Base-by-base conservation (phyloP, 2,329 filamentous ascomycete species). In the Cadophora gregata region DNA sequence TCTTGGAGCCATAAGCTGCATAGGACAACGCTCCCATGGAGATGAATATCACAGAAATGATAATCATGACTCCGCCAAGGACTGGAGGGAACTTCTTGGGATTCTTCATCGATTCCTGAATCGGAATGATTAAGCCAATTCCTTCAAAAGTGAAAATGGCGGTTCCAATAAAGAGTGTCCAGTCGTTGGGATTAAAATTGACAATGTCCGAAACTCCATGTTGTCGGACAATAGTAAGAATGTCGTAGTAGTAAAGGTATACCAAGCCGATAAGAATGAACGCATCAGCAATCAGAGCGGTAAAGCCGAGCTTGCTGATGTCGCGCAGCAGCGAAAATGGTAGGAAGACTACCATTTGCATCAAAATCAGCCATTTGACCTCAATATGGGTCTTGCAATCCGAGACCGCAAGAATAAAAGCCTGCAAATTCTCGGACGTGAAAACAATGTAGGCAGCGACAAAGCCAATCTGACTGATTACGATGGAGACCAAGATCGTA, bases 81-180 rank as follows among this genome's bases (percentile, higher is more conserved):
- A 99, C 95, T 67, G 87, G 86, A 56, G 96, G 93, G 79, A 99
- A 99, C 78, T 97, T 95, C 71, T 89, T 84, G 0, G 95, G 96
- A 50, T 94, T 85, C 77, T 90, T 92, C 96, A 99, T 99, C 25
- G 94, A 96, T 75, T 96, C 94, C 79, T 99, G 96, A 67, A 99
- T 97, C 0, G 96, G 96, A 69, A 99, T 97, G 79, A 99, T 96
- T 59, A 99, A 87, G 14, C 96, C 96, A 68, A 99, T 96, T 31
- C 96, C 96, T 78, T 99, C 96, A 76, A 98, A 99, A 0, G 96
- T 98, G 81, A 99, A 99, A 77, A 99, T 98, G 31, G 96, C 96
- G 0, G 96, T 99, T 69, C 96, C 96, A 74, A 99, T 99, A 78
- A 99, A 98, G 4, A 99, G 85, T 0, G 96, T 97, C 96, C 96